Percentiles rank a stretch among this genome's conserved stretches.
Conservation (phyloP, 495 filamentous ascomycete genomes). For the Achaetomiella virescens region DNA sequence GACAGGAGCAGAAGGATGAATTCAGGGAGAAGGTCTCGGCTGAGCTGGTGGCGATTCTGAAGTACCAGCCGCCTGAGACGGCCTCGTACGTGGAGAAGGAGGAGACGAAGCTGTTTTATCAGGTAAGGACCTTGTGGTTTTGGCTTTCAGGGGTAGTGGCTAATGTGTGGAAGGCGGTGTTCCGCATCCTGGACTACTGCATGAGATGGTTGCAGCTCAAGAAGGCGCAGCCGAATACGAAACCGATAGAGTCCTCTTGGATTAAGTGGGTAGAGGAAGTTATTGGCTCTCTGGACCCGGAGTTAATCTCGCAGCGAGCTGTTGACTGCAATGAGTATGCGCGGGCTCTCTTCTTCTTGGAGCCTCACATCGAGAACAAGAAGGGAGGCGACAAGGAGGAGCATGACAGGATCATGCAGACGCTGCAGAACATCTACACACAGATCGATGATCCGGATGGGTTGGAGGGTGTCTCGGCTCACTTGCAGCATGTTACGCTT, state of each 20-base stretch:
- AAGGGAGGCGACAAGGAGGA: slow-evolving; percentile 35
- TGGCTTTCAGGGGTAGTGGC: not conserved
- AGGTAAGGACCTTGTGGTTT: slow-evolving; percentile 49
- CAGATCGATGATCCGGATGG: slow-evolving; percentile 97
- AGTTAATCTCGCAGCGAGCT: slow-evolving; percentile 76
- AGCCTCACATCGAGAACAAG: slow-evolving; percentile 69
- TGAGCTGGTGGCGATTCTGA: slow-evolving; percentile 67
- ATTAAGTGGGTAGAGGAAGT: slow-evolving; percentile 33
- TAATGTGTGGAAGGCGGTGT: slow-evolving; percentile 60
- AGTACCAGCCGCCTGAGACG: slow-evolving; percentile 50
- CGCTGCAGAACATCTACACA: slow-evolving; percentile 87
- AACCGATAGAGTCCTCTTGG: slow-evolving; percentile 30
- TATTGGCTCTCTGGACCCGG: slow-evolving; percentile 68
- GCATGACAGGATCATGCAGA: slow-evolving; percentile 57
- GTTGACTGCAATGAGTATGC: slow-evolving; percentile 90
- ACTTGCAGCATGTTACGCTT: slow-evolving; percentile 72
- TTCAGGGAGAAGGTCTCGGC: slow-evolving; percentile 60
- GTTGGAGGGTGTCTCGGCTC: slow-evolving; percentile 85
- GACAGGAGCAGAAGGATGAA: slow-evolving; percentile 51
- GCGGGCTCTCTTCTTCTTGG: slow-evolving; percentile 86
- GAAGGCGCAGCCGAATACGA: slow-evolving; percentile 19
- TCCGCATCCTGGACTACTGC: slow-evolving; percentile 84
- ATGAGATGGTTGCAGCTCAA: slow-evolving; percentile 84
- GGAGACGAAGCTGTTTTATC: slow-evolving; percentile 70
- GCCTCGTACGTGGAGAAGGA: slow-evolving; percentile 53